phyloP scores from a whole-genome alignment of 352 stramenopile genomes.

The Globisporangium megalacanthum region DNA sequence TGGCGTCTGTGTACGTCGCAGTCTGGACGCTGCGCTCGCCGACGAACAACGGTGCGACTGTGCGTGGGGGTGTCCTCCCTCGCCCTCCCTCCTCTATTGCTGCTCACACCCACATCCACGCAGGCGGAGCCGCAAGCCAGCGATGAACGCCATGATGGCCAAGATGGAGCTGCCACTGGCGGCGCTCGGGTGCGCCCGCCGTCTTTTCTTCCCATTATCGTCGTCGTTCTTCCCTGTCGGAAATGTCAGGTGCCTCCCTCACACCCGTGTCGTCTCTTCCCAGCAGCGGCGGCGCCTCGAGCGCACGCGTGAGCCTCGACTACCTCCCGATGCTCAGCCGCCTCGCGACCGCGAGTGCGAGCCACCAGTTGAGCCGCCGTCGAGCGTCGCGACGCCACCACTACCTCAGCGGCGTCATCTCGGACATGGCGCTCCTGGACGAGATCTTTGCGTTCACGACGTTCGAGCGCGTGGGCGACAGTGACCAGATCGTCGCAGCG shows the following conservation, averaged over 20 bases:
- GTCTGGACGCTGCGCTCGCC: constrained; percentile 23
- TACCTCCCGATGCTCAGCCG: constrained; percentile 67
- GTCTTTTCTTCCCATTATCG: neutral
- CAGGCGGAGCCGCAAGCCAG: constrained; percentile 12
- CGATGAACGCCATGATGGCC: constrained; percentile 13
- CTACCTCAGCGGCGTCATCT: constrained; percentile 69
- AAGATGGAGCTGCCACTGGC: constrained; percentile 46
- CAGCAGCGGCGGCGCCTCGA: constrained; percentile 20
- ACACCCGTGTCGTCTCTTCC: neutral
- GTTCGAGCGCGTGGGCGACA: constrained; percentile 21
- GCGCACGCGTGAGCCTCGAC: constrained; percentile 45
- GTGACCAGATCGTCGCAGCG: constrained; percentile 47
- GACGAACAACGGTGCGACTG: constrained; percentile 6
- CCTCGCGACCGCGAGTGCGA: constrained; percentile 38
- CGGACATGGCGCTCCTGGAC: constrained; percentile 63
- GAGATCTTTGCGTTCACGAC: constrained; percentile 44
- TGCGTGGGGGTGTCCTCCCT: neutral
- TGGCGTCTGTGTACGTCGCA: constrained; percentile 22
- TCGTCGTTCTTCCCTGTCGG: too few relatives aligned
- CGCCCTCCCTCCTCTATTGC: too few relatives aligned
- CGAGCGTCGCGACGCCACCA: constrained; percentile 64
- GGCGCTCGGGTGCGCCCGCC: constrained; percentile 30
- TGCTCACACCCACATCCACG: neutral
- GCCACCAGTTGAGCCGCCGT: constrained; percentile 50
- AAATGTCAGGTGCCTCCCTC: neutral